These are phyloP conservation scores for Lasiosphaeriaceae sp. DNA, from an alignment of 495 filamentous ascomycete species.

Conservation along the genomic window DNA sequence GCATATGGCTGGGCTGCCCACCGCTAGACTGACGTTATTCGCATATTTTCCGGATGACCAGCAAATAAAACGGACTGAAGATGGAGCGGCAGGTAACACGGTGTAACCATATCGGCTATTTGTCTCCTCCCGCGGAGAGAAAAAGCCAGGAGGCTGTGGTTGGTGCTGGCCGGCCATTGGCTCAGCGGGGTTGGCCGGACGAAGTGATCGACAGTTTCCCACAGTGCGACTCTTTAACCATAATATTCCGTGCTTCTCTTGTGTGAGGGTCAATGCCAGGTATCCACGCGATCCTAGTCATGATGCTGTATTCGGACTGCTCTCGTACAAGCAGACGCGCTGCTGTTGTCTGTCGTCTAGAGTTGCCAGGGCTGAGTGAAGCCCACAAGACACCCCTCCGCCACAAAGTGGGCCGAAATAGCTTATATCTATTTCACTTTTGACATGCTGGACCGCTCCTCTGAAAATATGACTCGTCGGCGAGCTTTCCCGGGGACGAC, in stretches of 20 bases:
- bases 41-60: slow-evolving; percentile 1
- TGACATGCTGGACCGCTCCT: no score
- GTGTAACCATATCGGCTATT: slow-evolving; percentile 10
- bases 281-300: no score
- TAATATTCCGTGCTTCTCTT: background rate
- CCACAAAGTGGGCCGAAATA: no score
- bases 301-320: no score
- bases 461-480: background rate
- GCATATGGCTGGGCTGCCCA: no score
- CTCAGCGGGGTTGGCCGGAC: slow-evolving; percentile 11
- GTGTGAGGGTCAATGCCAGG: no score
- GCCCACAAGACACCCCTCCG: no score
- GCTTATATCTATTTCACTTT: no score
- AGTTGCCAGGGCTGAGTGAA: no score
- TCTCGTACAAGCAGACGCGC: no score
- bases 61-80: background rate
- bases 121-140: background rate
- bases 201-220: slow-evolving; percentile 10
- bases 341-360: no score
- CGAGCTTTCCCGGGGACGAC: no score
- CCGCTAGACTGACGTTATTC: slow-evolving; percentile 18
- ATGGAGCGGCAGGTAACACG: slow-evolving; percentile 16
- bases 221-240: slow-evolving; percentile 13
- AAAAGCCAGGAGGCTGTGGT: background rate
- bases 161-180: slow-evolving; percentile 4